Evolutionary conservation across 192 early-diverging fungal genomes (phyloP).

Genomic region (Backusella luteola): DNA sequence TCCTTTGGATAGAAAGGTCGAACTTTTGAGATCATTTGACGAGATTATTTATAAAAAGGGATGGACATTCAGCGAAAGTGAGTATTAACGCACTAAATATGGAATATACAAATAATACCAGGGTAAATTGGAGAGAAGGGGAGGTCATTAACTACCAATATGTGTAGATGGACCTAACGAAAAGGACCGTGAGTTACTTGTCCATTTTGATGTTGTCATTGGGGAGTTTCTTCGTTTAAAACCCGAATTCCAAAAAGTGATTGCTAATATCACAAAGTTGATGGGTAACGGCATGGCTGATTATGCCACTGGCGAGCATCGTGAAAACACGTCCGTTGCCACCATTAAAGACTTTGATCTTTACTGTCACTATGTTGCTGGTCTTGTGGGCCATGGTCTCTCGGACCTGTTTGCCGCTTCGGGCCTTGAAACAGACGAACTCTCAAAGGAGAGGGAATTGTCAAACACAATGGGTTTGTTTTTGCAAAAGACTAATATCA

Average conservation of each 20-base stretch:
- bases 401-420: constrained; percentile 88
- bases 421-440: constrained; percentile 67
- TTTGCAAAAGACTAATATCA: constrained; percentile 98
- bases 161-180: constrained; percentile 74
- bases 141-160: not conserved
- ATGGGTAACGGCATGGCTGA: constrained; percentile 99
- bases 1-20: constrained; percentile 68
- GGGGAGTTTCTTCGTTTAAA: constrained; percentile 83
- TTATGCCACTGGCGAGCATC: constrained; percentile 59
- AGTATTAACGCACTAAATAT: constrained; percentile 38
- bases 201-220: constrained; percentile 88
- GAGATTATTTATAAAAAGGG: constrained; percentile 73
- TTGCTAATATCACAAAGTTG: constrained; percentile 84
- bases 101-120: not conserved
- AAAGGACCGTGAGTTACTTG: constrained; percentile 90
- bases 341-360: constrained; percentile 90
- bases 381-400: constrained; percentile 91
- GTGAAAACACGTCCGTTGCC: constrained; percentile 48
- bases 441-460: constrained; percentile 50
- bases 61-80: constrained; percentile 78
- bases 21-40: constrained; percentile 80
- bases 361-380: constrained; percentile 98
- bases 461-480: constrained; percentile 97
- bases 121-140: not conserved
- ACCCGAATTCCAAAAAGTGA: constrained; percentile 76